phyloP scores from a whole-genome alignment of 2,329 filamentous ascomycete genomes.

The Amauroascus niger region DNA sequence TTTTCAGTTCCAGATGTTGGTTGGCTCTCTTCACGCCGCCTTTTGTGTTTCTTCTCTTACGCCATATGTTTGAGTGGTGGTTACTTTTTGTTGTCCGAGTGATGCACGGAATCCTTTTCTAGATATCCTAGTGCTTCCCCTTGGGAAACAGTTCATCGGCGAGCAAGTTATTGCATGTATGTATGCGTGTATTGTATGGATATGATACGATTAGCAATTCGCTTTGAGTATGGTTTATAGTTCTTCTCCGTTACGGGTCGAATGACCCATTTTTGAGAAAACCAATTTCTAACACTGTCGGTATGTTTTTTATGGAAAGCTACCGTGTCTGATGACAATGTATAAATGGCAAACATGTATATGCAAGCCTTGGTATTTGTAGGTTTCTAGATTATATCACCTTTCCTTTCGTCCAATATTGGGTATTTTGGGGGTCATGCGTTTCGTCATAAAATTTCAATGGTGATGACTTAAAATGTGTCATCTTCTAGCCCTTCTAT shows the following conservation, averaged over 20 bases:
- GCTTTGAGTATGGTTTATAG: too few species aligned
- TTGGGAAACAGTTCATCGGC: background rate
- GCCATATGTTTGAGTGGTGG: background rate
- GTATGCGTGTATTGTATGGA: slow-evolving; percentile 1
- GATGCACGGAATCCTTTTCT: background rate
- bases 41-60: background rate
- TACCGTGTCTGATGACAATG: too few species aligned
- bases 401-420: too few species aligned
- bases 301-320: too few species aligned
- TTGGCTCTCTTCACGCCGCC: background rate
- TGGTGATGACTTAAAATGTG: slow-evolving; percentile 31
- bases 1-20: background rate
- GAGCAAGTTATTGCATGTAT: background rate
- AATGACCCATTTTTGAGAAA: too few species aligned
- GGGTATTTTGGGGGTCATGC: too few species aligned
- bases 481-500: slow-evolving; percentile 38
- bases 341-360: too few species aligned
- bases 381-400: too few species aligned
- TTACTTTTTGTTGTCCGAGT: background rate
- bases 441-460: background rate
- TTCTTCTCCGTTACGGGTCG: too few species aligned
- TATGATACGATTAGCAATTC: too few species aligned
- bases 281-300: too few species aligned
- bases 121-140: background rate
- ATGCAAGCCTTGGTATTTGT: too few species aligned